Evolutionary conservation across 1,139 yeast genomes (phyloP).

Genomic region (Hansenula sp.): DNA sequence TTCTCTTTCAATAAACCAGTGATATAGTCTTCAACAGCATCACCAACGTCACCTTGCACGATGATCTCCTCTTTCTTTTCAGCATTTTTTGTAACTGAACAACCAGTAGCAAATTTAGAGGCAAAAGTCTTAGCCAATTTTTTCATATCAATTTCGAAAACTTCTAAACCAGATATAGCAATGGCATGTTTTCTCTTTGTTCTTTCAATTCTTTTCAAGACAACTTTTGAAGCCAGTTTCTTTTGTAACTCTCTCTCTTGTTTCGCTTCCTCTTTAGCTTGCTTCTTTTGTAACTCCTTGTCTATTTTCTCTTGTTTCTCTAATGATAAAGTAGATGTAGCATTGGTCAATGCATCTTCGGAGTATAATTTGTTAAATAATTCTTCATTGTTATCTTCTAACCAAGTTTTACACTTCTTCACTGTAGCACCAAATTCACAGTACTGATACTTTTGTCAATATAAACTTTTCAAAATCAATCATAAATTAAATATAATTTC

Average conservation of each 20-base stretch:
- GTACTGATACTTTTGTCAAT: slow-evolving; percentile 32
- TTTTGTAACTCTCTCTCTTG: slow-evolving; percentile 81
- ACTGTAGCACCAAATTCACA: slow-evolving; percentile 88
- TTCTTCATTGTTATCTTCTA: slow-evolving; percentile 53
- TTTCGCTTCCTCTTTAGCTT: slow-evolving; percentile 84
- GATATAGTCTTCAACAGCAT: slow-evolving; percentile 80
- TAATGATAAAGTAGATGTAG: slow-evolving; percentile 23
- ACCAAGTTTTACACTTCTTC: slow-evolving; percentile 84
- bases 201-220: slow-evolving; percentile 84
- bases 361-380: slow-evolving; percentile 59
- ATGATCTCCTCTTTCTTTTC: slow-evolving; percentile 91
- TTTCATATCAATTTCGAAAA: slow-evolving; percentile 84
- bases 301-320: slow-evolving; percentile 83
- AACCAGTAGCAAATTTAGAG: slow-evolving; percentile 94
- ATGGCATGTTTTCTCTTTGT: slow-evolving; percentile 87
- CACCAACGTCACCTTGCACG: slow-evolving; percentile 94
- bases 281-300: slow-evolving; percentile 79
- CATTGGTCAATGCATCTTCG: slow-evolving; percentile 37
- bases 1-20: slow-evolving; percentile 71
- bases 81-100: slow-evolving; percentile 87
- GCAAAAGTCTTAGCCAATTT: slow-evolving; percentile 90
- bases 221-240: slow-evolving; percentile 74
- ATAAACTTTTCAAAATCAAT: no score
- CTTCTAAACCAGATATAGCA: slow-evolving; percentile 84
- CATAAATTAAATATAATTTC: no score